These are phyloP conservation scores for Pelargonium myrrhifolium DNA, from an alignment of 441 rosid species.

Conservation along the genomic window DNA sequence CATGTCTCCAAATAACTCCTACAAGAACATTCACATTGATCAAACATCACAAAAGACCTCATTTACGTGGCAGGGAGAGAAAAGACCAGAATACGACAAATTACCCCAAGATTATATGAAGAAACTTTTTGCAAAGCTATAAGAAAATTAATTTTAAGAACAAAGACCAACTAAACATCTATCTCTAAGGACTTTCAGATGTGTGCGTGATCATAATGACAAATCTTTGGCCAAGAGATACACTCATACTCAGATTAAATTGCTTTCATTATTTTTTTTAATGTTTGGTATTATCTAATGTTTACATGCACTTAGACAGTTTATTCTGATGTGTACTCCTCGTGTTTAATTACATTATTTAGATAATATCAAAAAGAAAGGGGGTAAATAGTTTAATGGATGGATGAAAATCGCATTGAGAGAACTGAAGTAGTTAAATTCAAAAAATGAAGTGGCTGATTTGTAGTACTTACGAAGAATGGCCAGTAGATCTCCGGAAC, in stretches of 20 bases:
- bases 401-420: constrained; percentile 9
- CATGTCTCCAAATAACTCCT: constrained; percentile 90
- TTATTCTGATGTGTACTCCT: background rate
- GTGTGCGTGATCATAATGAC: background rate
- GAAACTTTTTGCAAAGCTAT: background rate
- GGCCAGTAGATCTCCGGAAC: constrained; percentile 50
- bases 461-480: constrained; percentile 51
- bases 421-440: constrained; percentile 7
- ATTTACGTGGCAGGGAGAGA: constrained; percentile 12
- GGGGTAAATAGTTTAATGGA: background rate
- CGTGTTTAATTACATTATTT: background rate
- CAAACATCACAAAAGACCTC: constrained; percentile 18
- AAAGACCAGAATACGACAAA: constrained; percentile 3
- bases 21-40: constrained; percentile 24
- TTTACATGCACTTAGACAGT: background rate
- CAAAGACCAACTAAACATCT: background rate
- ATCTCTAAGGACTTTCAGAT: background rate
- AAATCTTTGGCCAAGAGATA: background rate
- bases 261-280: background rate
- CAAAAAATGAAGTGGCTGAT: constrained; percentile 20
- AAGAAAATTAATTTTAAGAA: constrained; percentile 5
- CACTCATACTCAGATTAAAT: constrained; percentile 1
- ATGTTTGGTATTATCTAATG: background rate
- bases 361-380: background rate
- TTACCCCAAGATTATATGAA: background rate